These are phyloP conservation scores for Monosporascus sp. DNA, from an alignment of 2,329 filamentous ascomycete species.

Conservation along the genomic window DNA sequence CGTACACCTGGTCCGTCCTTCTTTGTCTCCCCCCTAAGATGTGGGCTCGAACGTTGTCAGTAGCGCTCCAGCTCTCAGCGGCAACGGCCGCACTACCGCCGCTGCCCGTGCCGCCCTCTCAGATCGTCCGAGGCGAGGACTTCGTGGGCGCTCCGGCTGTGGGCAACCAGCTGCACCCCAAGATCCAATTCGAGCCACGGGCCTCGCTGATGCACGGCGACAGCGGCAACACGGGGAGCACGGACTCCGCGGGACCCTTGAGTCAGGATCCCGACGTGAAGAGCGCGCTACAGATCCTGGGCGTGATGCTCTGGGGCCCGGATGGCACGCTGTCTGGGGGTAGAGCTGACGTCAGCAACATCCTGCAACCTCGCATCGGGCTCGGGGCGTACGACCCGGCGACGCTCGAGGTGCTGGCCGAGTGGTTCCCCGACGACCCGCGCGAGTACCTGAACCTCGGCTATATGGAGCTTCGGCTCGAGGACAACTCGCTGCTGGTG, in stretches of 20 bases:
- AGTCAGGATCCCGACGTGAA: neutral
- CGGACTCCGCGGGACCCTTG: neutral
- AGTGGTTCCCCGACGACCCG: neutral
- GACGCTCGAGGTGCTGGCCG: neutral
- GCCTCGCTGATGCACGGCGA: neutral
- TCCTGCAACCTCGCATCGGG: neutral
- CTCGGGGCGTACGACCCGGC: neutral
- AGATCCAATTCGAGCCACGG: neutral
- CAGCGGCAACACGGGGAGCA: neutral
- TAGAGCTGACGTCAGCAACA: neutral
- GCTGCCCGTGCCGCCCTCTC: neutral
- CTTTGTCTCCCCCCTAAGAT: neutral
- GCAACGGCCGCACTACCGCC: neutral
- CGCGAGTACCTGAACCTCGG: constrained; percentile 1
- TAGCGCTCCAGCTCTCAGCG: neutral
- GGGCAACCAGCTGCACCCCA: neutral
- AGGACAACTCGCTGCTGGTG: neutral
- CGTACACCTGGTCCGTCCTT: too few relatives aligned
- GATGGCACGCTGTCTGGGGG: neutral
- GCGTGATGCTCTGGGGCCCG: neutral
- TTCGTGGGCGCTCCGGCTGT: neutral
- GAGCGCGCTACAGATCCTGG: neutral
- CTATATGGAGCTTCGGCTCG: constrained; percentile 1
- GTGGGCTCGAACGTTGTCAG: neutral
- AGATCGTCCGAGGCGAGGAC: neutral